A percentile compares a stretch with the other conserved stretches of the same genome.
These are phyloP conservation scores for Solanum hybrid DNA, from an alignment of 305 asterid species.

Conservation along the genomic window DNA sequence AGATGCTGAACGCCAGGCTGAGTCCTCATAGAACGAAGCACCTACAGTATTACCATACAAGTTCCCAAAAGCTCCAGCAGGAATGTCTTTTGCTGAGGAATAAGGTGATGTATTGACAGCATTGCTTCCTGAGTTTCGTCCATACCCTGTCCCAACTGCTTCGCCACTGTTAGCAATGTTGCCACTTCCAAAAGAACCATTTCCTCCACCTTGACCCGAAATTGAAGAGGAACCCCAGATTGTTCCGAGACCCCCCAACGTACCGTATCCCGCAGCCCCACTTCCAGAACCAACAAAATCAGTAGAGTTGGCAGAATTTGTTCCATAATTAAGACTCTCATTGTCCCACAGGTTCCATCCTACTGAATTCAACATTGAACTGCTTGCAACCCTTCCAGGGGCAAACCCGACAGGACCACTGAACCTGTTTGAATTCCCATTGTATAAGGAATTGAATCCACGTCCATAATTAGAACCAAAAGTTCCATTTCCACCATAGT, in stretches of 20 bases:
- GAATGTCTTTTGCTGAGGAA: slow-evolving; percentile 3
- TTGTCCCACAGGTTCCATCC: slow-evolving; percentile 17
- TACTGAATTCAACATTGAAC: slow-evolving; percentile 8
- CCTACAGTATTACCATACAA: slow-evolving; percentile 17
- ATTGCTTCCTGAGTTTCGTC: slow-evolving; percentile 3
- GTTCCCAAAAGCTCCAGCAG: slow-evolving; percentile 1
- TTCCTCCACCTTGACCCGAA: slow-evolving; percentile 11
- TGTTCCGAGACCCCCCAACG: slow-evolving; percentile 12
- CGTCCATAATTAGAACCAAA: slow-evolving; percentile 9
- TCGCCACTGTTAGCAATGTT: slow-evolving; percentile 5
- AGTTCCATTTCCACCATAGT: slow-evolving; percentile 7
- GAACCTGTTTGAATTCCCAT: slow-evolving; percentile 14
- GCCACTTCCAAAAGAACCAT: slow-evolving; percentile 4
- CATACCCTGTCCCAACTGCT: slow-evolving; percentile 8
- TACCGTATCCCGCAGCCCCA: not conserved
- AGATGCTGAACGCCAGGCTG: slow-evolving; percentile 36
- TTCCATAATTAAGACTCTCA: slow-evolving; percentile 2
- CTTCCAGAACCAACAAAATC: slow-evolving; percentile 11
- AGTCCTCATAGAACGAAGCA: slow-evolving; percentile 31
- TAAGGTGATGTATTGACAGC: slow-evolving; percentile 10
- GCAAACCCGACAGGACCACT: not conserved
- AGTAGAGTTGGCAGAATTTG: slow-evolving; percentile 11
- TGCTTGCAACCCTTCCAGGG: not conserved
- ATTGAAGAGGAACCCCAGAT: slow-evolving; percentile 17
- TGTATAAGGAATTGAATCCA: slow-evolving; percentile 4